Percentiles rank a stretch among this genome's conserved stretches.
These are phyloP conservation scores for Alternaria sp. DNA, from an alignment of 2,329 filamentous ascomycete species.

Conservation along the genomic window DNA sequence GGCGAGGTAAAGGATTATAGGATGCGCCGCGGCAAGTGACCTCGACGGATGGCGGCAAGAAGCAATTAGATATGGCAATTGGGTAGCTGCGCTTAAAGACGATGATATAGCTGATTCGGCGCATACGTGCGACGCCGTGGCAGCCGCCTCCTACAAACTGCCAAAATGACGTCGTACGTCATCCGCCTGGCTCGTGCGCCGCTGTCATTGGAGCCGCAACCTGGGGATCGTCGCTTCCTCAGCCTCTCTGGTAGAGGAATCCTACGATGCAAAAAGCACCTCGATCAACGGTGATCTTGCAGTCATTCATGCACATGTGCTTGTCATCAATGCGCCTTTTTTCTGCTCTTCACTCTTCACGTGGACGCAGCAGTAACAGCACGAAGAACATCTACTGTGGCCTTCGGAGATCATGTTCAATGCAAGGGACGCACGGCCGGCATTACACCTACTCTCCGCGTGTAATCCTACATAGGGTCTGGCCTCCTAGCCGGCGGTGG, in stretches of 20 bases:
- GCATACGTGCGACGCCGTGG: slow-evolving; percentile 3
- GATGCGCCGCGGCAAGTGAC: slow-evolving; percentile 11
- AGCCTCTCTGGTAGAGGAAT: background rate
- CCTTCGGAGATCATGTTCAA: slow-evolving; percentile 22
- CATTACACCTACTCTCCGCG: background rate
- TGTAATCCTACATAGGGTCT: background rate
- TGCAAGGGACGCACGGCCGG: slow-evolving; percentile 10
- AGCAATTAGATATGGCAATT: slow-evolving; percentile 21
- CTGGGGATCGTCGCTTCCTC: slow-evolving; percentile 5
- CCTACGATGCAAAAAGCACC: background rate
- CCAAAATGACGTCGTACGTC: slow-evolving; percentile 21
- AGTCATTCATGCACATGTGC: background rate
- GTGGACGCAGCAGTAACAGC: background rate
- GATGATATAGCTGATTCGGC: slow-evolving; percentile 19
- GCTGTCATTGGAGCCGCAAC: slow-evolving; percentile 22
- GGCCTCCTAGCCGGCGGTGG: background rate
- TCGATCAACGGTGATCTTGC: background rate
- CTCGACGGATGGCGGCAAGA: slow-evolving; percentile 4
- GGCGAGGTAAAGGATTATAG: background rate
- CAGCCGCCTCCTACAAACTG: slow-evolving; percentile 2
- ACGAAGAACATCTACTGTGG: background rate
- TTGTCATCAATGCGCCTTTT: background rate
- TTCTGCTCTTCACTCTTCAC: background rate
- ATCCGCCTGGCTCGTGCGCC: slow-evolving; percentile 7
- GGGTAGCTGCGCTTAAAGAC: slow-evolving; percentile 10